phyloP scores from a whole-genome alignment of 2,329 filamentous ascomycete genomes.

The Pseudogymnoascus sp. region DNA sequence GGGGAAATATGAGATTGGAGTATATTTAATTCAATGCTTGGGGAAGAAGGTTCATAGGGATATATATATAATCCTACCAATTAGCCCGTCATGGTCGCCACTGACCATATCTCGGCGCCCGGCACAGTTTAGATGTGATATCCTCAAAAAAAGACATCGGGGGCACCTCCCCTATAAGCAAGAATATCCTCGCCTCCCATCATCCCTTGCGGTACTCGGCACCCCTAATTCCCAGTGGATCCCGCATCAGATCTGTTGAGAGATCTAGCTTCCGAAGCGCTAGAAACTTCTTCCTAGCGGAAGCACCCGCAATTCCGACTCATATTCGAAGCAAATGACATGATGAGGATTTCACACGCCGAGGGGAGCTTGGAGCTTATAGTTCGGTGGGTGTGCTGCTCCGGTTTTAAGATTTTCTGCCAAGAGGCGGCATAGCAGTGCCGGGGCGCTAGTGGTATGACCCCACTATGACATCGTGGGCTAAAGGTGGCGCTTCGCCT shows the following conservation, averaged over 20 bases:
- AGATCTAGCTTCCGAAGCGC: not conserved
- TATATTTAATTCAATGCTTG: not conserved
- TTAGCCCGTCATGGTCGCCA: not conserved
- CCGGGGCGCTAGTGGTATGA: not conserved
- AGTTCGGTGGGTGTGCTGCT: not conserved
- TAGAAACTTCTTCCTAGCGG: not conserved
- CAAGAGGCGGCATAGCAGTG: not conserved
- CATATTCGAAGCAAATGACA: not conserved
- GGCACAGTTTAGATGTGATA: not conserved
- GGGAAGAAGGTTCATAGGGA: not conserved
- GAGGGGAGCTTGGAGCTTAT: not conserved
- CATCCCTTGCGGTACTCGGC: not conserved
- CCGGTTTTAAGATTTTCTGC: not conserved
- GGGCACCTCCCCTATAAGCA: not conserved
- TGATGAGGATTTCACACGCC: not conserved
- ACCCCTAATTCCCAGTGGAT: not conserved
- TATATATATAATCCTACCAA: not conserved
- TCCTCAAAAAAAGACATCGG: not conserved
- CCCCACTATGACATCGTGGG: not conserved
- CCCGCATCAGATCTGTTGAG: not conserved
- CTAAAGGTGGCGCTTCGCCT: not conserved
- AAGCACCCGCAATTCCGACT: not conserved
- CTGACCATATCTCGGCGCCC: not conserved
- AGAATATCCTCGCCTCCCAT: not conserved
- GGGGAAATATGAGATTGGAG: not conserved